phyloP scores from a whole-genome alignment of 352 stramenopile genomes.

The Aphanomyces stellatus region DNA sequence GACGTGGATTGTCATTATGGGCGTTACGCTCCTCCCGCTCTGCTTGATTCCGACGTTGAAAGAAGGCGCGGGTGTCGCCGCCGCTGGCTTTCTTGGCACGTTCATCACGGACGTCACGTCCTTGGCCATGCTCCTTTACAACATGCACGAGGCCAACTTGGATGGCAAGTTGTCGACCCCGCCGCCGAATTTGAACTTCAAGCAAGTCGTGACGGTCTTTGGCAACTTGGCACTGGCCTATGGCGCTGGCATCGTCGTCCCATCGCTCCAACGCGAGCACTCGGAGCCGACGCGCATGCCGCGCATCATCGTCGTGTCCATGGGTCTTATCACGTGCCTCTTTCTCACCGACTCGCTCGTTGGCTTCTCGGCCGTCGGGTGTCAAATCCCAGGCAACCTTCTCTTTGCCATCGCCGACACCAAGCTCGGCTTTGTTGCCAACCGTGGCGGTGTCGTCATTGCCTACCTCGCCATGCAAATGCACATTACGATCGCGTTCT shows the following conservation, averaged over 20 bases:
- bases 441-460: neutral
- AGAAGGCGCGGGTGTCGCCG: conserved; percentile 13
- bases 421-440: neutral
- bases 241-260: no score
- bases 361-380: no score
- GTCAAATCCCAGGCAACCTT: no score
- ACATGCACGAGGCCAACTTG: conserved; percentile 21
- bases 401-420: neutral
- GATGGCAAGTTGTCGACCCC: neutral
- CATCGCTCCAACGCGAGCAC: no score
- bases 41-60: conserved; percentile 21
- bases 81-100: conserved; percentile 12
- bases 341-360: no score
- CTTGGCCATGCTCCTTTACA: neutral
- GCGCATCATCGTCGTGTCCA: no score
- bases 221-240: no score
- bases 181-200: conserved; percentile 5
- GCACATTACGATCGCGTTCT: neutral
- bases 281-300: no score
- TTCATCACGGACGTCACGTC: conserved; percentile 13
- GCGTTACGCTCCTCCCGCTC: conserved; percentile 6
- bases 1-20: conserved; percentile 22
- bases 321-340: no score
- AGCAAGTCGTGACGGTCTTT: conserved; percentile 16
- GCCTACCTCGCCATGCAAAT: neutral